These are phyloP conservation scores for Linaria vulgaris DNA, from an alignment of 257 asterid species.

Conservation along the genomic window DNA sequence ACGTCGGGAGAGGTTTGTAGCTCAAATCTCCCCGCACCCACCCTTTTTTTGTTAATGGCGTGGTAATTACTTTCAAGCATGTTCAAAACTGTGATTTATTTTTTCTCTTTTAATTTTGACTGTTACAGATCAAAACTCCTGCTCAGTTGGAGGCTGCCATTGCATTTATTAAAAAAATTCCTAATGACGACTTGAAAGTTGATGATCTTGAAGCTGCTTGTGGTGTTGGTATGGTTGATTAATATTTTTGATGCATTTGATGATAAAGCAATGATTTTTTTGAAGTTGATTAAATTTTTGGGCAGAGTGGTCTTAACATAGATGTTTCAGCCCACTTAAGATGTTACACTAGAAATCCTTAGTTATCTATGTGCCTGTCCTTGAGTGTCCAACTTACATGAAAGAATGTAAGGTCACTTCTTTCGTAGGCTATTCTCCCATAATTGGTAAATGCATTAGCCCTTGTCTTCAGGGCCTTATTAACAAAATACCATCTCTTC, in stretches of 20 bases:
- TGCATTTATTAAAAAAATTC: conserved; percentile 41
- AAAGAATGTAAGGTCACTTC: background rate
- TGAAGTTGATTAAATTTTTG: conserved; percentile 57
- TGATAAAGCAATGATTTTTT: conserved; percentile 60
- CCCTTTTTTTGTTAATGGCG: background rate
- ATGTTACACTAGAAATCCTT: background rate
- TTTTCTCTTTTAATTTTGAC: background rate
- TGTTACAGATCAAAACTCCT: conserved; percentile 52
- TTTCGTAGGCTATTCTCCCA: background rate
- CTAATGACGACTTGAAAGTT: conserved; percentile 41
- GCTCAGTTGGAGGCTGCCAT: conserved; percentile 71
- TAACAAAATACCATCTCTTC: conserved; percentile 8
- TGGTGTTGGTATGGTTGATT: conserved; percentile 59
- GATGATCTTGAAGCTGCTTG: conserved; percentile 56
- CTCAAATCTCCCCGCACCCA: conserved; percentile 1
- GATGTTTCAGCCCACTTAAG: background rate
- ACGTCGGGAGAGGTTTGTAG: conserved; percentile 60
- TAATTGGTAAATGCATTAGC: background rate
- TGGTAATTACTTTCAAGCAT: background rate
- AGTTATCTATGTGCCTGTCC: background rate
- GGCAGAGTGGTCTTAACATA: background rate
- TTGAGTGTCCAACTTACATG: background rate
- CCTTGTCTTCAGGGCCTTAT: background rate
- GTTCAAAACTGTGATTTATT: background rate
- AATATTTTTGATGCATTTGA: conserved; percentile 45